Evolutionary conservation across 2,329 filamentous ascomycete genomes (phyloP), one percentile per base, ranked within the genome.

Genomic region (Geosmithia flava): DNA sequence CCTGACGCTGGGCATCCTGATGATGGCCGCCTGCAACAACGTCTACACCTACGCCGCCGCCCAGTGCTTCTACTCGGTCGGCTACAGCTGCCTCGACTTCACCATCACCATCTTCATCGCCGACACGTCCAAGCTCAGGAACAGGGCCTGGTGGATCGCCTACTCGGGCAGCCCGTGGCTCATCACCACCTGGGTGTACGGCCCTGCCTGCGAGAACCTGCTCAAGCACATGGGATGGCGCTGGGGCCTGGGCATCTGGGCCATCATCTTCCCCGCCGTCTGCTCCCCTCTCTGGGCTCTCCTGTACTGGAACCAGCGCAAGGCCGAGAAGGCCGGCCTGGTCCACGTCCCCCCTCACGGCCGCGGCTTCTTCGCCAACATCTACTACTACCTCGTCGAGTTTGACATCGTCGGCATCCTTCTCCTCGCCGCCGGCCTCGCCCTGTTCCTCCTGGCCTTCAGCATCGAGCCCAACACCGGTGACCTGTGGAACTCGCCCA

Each of bases 11-110:
- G 75, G 75, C 55, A 64, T 78, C 3, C 7, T 82, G 51, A 74
- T 87, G 64, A 84, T 85, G 68, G 84, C 84, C 13, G 71, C 69
- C 1, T 84, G 76, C 59, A 68, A 70, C 2, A 76, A 75, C 49
- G 71, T 84, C 11, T 62, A 75, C 52, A 77, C 73, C 0, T 85
- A 81, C 58, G 76, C 76, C 43, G 80, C 80, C 2, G 80, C 76
- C 2, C 72, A 80, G 54, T 80, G 85, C 1, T 80, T 87, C 53
- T 85, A 83, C 57, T 74, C 72, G 49, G 74, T 83, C 43, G 83
- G 83, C 3, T 42, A 42, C 41, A 42, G 19, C 20, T 42, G 20
- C 41, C 7, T 48, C 44, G 46, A 71, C 43, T 85, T 82, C 54
- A 72, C 74, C 30, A 64, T 84, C n/a, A 74, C 74, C 50, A 74